phyloP scores from a whole-genome alignment of 495 filamentous ascomycete species.

The Neurospora hispaniola region DNA sequence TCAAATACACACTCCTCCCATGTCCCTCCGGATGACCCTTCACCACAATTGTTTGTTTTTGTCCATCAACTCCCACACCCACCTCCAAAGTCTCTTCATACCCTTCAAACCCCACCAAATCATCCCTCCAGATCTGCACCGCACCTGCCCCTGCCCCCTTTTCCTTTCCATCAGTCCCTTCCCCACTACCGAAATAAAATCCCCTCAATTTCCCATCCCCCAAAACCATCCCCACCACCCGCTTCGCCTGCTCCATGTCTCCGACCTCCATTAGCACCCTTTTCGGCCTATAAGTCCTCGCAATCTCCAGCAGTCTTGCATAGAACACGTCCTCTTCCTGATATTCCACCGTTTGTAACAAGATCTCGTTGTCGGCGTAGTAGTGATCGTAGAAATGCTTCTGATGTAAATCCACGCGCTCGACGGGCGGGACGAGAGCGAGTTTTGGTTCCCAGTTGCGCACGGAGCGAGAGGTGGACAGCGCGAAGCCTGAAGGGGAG shows the following conservation, averaged over 20 bases:
- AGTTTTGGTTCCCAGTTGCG: slow-evolving; percentile 66
- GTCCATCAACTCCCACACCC: neutral
- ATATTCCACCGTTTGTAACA: neutral
- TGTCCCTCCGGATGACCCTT: slow-evolving; percentile 26
- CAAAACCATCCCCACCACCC: slow-evolving; percentile 37
- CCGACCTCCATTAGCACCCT: slow-evolving; percentile 49
- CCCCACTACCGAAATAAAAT: neutral
- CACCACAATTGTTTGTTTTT: slow-evolving; percentile 12
- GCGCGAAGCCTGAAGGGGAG: slow-evolving; percentile 47
- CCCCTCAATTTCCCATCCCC: neutral
- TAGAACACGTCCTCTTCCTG: slow-evolving; percentile 51
- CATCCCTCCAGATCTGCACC: slow-evolving; percentile 21
- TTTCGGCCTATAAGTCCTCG: slow-evolving; percentile 22
- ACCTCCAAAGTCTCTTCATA: slow-evolving; percentile 10
- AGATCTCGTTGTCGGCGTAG: slow-evolving; percentile 35
- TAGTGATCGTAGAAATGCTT: slow-evolving; percentile 17
- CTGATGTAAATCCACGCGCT: neutral
- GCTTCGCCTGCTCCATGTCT: slow-evolving; percentile 46
- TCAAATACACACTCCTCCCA: slow-evolving; percentile 1
- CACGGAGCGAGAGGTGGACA: slow-evolving; percentile 55
- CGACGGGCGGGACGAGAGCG: slow-evolving; percentile 54
- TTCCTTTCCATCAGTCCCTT: too few relatives aligned
- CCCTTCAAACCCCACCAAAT: neutral
- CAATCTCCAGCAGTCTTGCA: slow-evolving; percentile 35
- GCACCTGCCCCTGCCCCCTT: neutral